Evolutionary conservation across 2,329 filamentous ascomycete genomes (phyloP).

Genomic region (Alternaria gaisen): DNA sequence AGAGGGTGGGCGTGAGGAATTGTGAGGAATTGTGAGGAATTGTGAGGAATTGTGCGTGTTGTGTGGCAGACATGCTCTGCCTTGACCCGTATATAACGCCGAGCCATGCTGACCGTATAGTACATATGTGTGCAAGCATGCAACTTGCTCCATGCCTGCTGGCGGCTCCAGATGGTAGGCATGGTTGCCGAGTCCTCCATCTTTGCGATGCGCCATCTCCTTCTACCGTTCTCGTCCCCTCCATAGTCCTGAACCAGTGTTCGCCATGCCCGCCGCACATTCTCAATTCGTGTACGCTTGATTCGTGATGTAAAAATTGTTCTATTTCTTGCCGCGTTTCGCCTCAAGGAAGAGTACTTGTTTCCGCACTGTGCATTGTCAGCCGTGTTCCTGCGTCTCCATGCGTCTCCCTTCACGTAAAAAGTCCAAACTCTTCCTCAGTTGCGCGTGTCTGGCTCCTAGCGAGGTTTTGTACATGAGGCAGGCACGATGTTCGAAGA

Average conservation of each 20-base stretch:
- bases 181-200: not conserved
- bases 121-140: constrained; percentile 36
- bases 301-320: not conserved
- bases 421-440: not conserved
- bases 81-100: constrained; percentile 34
- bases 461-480: not conserved
- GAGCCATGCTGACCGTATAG: constrained; percentile 37
- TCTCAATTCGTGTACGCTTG: not conserved
- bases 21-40: not conserved
- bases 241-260: not conserved
- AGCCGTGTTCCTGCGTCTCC: constrained; percentile 15
- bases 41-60: not conserved
- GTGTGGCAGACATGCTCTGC: constrained; percentile 1
- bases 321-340: constrained; percentile 74
- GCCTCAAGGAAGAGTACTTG: constrained; percentile 95
- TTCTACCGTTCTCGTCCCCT: not conserved
- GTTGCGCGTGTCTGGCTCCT: not conserved
- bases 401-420: not conserved
- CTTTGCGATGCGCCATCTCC: not conserved
- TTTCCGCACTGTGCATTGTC: constrained; percentile 74
- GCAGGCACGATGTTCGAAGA: not conserved
- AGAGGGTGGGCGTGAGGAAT: not conserved
- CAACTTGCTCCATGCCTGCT: not conserved
- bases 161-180: not conserved
- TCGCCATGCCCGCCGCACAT: not conserved